Percentiles rank a stretch among this genome's conserved stretches.
phyloP scores from a whole-genome alignment of 305 asterid species.

The Fraxinus paxiana region DNA sequence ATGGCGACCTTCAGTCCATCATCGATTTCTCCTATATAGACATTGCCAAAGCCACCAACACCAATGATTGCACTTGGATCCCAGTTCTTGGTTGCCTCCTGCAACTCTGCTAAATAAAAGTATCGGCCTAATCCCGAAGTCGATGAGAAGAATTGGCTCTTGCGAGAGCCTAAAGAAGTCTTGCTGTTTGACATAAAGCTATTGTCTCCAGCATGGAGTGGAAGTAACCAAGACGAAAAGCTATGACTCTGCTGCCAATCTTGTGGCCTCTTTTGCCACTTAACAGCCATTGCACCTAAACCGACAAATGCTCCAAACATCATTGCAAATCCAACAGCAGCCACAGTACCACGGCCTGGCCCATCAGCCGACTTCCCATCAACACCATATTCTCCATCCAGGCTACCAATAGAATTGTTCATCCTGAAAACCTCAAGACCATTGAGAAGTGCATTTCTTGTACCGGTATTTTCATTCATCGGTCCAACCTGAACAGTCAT shows the following conservation, averaged over 20 bases:
- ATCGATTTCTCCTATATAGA: constrained; percentile 46
- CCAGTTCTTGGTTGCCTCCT: constrained; percentile 49
- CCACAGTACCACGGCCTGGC: constrained; percentile 53
- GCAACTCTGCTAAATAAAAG: constrained; percentile 39
- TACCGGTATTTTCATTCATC: constrained; percentile 49
- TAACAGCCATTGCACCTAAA: constrained; percentile 84
- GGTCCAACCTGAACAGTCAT: constrained; percentile 72
- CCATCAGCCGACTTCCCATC: constrained; percentile 38
- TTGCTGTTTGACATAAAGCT: constrained; percentile 62
- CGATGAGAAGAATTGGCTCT: constrained; percentile 55
- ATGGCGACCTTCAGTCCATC: constrained; percentile 57
- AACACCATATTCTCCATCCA: constrained; percentile 68
- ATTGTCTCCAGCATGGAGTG: constrained; percentile 78
- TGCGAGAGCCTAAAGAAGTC: constrained; percentile 55
- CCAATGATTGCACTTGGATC: constrained; percentile 40
- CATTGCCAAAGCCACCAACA: constrained; percentile 63
- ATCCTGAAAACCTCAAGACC: constrained; percentile 78
- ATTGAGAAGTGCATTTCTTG: constrained; percentile 69
- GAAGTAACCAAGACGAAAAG: constrained; percentile 88
- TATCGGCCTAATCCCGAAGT: constrained; percentile 40
- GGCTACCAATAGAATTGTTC: constrained; percentile 77
- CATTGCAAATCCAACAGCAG: constrained; percentile 94
- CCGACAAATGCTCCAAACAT: constrained; percentile 93
- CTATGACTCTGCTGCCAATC: constrained; percentile 83
- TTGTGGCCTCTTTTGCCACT: constrained; percentile 91